Conservation (phyloP, 257 asterid genomes). For the Perilla frutescens region DNA sequence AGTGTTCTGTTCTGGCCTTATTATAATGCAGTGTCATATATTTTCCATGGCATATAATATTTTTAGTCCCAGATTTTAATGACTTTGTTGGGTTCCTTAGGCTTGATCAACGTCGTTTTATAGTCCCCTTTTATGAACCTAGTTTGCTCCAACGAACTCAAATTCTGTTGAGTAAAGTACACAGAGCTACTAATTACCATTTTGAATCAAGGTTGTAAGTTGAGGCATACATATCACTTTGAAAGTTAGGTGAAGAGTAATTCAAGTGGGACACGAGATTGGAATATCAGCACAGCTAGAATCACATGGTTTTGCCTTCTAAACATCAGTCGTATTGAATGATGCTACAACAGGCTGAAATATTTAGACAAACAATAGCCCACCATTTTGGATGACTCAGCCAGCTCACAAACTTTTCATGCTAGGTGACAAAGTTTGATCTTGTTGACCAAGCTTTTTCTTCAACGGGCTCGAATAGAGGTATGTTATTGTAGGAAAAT, state of each 20-base stretch:
- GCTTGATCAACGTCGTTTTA: neutral
- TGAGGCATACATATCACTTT: neutral
- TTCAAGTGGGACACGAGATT: neutral
- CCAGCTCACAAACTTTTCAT: neutral
- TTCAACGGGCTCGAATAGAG: too few relatives aligned
- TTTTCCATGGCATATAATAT: too few relatives aligned
- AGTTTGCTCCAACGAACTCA: neutral
- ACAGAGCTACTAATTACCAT: too few relatives aligned
- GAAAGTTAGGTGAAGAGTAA: neutral
- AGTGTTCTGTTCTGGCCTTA: too few relatives aligned
- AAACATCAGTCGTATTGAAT: neutral
- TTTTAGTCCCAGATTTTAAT: too few relatives aligned
- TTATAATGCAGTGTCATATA: too few relatives aligned
- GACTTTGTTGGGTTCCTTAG: neutral
- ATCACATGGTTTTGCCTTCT: conserved; percentile 18
- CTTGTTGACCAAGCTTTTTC: too few relatives aligned
- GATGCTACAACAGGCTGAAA: neutral
- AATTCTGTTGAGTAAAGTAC: neutral
- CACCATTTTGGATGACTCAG: neutral
- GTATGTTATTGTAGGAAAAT: too few relatives aligned
- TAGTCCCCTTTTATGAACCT: neutral
- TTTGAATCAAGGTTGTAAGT: too few relatives aligned
- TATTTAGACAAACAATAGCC: neutral
- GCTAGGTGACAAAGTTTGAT: too few relatives aligned
- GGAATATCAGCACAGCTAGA: neutral